These are phyloP conservation scores for Aspergillus tanneri DNA, from an alignment of 2,329 filamentous ascomycete species.

Conservation along the genomic window DNA sequence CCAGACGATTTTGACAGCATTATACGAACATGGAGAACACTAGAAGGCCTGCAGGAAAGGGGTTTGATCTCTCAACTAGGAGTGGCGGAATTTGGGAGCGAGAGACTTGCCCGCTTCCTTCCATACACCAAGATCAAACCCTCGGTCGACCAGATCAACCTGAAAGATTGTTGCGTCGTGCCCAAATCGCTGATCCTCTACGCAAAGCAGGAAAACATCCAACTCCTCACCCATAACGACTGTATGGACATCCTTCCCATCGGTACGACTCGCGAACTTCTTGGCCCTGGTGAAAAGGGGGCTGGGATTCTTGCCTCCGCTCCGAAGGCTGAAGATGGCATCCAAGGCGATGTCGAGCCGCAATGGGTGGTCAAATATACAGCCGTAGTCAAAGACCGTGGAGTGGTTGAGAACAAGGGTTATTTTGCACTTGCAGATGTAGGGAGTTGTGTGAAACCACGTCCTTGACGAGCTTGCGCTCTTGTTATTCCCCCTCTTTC, in stretches of 20 bases:
- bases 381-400: conserved; percentile 86
- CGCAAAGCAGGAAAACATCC: conserved; percentile 78
- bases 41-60: conserved; percentile 70
- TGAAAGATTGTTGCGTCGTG: conserved; percentile 92
- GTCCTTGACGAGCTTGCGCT: conserved; percentile 24
- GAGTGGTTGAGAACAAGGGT: conserved; percentile 97
- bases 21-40: conserved; percentile 65
- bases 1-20: conserved; percentile 59
- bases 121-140: conserved; percentile 69
- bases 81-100: conserved; percentile 85
- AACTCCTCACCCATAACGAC: conserved; percentile 90
- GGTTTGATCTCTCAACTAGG: conserved; percentile 75
- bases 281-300: conserved; percentile 70
- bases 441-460: conserved; percentile 44
- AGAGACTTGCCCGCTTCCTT: conserved; percentile 76
- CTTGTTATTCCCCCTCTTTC: conserved; percentile 12
- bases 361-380: conserved; percentile 98
- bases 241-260: conserved; percentile 86
- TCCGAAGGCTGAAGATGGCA: conserved; percentile 52
- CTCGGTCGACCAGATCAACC: conserved; percentile 91
- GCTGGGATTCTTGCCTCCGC: conserved; percentile 70
- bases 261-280: conserved; percentile 78
- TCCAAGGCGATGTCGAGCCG: conserved; percentile 76
- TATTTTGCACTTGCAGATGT: conserved; percentile 88
- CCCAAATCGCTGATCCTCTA: conserved; percentile 81